Evolutionary conservation across 1,284 basidiomycete species (phyloP).

Genomic region (Baeospora myosura): DNA sequence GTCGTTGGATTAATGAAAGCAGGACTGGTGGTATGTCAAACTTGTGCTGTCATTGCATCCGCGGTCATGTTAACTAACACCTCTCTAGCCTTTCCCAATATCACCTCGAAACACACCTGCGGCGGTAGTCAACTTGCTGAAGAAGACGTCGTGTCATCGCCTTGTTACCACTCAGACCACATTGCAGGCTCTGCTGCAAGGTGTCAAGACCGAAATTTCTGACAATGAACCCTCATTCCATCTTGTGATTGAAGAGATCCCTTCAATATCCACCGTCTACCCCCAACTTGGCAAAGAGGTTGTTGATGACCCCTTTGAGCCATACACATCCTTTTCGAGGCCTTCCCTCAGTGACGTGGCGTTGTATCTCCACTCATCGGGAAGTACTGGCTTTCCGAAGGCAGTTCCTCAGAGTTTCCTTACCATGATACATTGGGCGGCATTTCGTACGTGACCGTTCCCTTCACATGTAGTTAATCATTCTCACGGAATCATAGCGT

Average conservation of each 20-base stretch:
- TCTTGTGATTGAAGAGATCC: conserved; percentile 25
- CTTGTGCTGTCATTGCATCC: not conserved
- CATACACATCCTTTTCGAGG: conserved; percentile 16
- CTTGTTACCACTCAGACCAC: conserved; percentile 24
- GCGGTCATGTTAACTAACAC: not conserved
- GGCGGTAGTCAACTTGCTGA: conserved; percentile 24
- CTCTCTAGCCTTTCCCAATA: conserved; percentile 24
- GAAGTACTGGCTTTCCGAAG: conserved; percentile 25
- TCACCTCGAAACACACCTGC: conserved; percentile 29
- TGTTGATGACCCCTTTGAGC: conserved; percentile 14
- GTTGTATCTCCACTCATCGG: conserved; percentile 22
- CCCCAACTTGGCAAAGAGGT: conserved; percentile 23
- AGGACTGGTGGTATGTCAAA: conserved; percentile 22
- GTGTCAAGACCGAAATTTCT: conserved; percentile 16
- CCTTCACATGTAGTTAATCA: not conserved
- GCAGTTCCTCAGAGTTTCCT: conserved; percentile 17
- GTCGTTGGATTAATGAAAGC: conserved; percentile 23
- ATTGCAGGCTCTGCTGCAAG: conserved; percentile 20
- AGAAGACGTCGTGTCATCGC: conserved; percentile 21
- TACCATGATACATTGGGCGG: conserved; percentile 17
- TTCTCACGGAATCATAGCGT: conserved; percentile 12
- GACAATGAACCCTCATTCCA: conserved; percentile 8
- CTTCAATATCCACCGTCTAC: conserved; percentile 21
- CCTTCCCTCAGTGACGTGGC: conserved; percentile 11
- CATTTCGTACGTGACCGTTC: conserved; percentile 18